phyloP scores from a whole-genome alignment of 305 asterid genomes.

The Fraxinus baroniana region DNA sequence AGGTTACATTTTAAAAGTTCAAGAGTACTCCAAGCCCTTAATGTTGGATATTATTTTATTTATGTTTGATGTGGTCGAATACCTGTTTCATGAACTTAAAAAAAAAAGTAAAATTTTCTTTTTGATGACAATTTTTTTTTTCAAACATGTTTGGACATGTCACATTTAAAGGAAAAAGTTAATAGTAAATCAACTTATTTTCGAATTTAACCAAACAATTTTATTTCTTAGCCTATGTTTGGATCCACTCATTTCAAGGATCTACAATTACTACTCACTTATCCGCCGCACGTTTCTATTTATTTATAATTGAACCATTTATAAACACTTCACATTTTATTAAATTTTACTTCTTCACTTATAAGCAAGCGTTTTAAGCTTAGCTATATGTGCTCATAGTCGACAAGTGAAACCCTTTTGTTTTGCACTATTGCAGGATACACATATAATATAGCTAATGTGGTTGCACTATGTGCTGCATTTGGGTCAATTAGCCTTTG shows the following conservation, averaged over 20 bases:
- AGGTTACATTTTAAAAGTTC: not conserved
- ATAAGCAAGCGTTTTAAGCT: not conserved
- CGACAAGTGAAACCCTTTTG: not conserved
- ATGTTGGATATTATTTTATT: not conserved
- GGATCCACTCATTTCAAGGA: not conserved
- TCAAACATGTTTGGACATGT: not conserved
- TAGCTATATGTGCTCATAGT: not conserved
- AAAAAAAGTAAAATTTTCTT: not conserved
- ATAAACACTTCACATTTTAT: not conserved
- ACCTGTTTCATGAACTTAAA: not conserved
- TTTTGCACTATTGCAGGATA: slow-evolving; percentile 25
- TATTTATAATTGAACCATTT: not conserved
- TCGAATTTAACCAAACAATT: not conserved
- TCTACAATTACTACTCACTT: not conserved
- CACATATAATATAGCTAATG: slow-evolving; percentile 16
- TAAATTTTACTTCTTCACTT: not conserved
- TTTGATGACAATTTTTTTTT: not conserved
- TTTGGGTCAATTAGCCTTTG: slow-evolving; percentile 32
- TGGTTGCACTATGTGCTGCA: slow-evolving; percentile 27
- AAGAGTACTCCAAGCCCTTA: not conserved
- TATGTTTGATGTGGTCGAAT: not conserved
- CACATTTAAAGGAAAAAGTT: not conserved
- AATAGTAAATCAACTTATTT: not conserved
- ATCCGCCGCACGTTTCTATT: not conserved
- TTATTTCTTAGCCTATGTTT: not conserved